Evolutionary conservation across 345 rosid genomes (phyloP).

Genomic region (Citrus australasica): DNA sequence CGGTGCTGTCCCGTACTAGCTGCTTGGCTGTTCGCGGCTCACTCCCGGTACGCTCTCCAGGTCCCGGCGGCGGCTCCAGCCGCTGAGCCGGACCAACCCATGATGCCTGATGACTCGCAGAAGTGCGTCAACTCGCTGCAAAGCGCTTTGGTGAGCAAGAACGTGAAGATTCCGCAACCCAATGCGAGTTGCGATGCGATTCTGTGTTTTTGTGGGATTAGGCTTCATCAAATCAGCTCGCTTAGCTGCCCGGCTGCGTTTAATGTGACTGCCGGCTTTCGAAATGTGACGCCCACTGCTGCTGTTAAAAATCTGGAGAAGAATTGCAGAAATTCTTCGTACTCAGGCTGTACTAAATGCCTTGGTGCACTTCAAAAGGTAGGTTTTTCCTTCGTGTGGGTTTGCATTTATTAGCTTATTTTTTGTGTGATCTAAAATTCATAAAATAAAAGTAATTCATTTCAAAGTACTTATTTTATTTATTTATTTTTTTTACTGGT

Average conservation of each 20-base stretch:
- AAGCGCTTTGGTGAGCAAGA: slow-evolving; percentile 66
- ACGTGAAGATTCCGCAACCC: slow-evolving; percentile 80
- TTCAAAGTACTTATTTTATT: background rate
- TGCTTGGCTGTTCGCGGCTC: slow-evolving; percentile 98
- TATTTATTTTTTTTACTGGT: background rate
- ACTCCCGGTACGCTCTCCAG: slow-evolving; percentile 81
- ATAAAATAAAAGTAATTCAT: background rate
- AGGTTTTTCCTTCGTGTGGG: background rate
- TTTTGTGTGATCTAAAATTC: slow-evolving; percentile 6
- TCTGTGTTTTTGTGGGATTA: slow-evolving; percentile 89
- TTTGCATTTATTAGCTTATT: slow-evolving; percentile 20
- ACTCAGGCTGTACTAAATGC: slow-evolving; percentile 93
- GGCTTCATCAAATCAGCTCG: slow-evolving; percentile 92
- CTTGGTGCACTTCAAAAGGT: slow-evolving; percentile 97
- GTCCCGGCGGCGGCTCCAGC: slow-evolving; percentile 55
- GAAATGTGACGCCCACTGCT: slow-evolving; percentile 85
- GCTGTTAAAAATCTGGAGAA: slow-evolving; percentile 84
- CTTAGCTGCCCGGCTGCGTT: slow-evolving; percentile 97
- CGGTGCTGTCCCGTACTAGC: slow-evolving; percentile 96
- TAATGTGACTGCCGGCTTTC: slow-evolving; percentile 56
- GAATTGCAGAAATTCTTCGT: slow-evolving; percentile 81
- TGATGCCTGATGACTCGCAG: slow-evolving; percentile 96
- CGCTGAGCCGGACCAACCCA: slow-evolving; percentile 57
- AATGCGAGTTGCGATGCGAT: slow-evolving; percentile 84
- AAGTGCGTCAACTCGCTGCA: slow-evolving; percentile 92